These are phyloP conservation scores for Ophiostoma perfectum DNA, from an alignment of 2,329 filamentous ascomycete species.

Conservation along the genomic window DNA sequence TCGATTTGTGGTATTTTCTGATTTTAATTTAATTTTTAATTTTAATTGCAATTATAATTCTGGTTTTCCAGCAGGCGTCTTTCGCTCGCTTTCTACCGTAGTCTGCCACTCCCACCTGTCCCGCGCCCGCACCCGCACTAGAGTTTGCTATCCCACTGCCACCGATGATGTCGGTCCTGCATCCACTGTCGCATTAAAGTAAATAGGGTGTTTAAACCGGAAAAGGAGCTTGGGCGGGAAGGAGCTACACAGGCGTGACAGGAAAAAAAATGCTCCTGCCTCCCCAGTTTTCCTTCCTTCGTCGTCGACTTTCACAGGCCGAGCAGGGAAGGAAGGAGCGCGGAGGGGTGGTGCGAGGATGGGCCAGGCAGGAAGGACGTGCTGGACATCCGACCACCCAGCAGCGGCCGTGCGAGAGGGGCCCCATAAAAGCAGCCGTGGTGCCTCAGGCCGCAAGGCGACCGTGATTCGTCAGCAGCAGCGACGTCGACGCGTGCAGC, in stretches of 20 bases:
- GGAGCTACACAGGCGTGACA: conserved; percentile 26
- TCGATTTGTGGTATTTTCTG: background rate
- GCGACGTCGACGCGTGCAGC: background rate
- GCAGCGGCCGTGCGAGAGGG: background rate
- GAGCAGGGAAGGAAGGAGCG: conserved; percentile 2
- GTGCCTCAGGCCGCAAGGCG: conserved; percentile 24
- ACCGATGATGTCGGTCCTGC: conserved; percentile 27
- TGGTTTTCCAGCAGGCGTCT: background rate
- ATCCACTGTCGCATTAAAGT: conserved; percentile 15
- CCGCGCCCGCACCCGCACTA: conserved; percentile 14
- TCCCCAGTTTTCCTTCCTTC: conserved; percentile 8
- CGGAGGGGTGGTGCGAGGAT: conserved; percentile 8
- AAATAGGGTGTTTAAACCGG: background rate
- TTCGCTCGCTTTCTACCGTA: conserved; percentile 11
- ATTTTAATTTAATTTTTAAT: conserved; percentile 1
- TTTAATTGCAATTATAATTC: background rate
- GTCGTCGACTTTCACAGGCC: background rate
- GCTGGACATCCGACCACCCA: background rate
- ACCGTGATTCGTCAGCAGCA: conserved; percentile 22
- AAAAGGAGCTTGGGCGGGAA: conserved; percentile 25
- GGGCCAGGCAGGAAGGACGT: background rate
- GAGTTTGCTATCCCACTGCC: conserved; percentile 11
- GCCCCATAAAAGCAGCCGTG: background rate
- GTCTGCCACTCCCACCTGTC: conserved; percentile 10
- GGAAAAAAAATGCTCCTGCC: conserved; percentile 21